A percentile compares a stretch with the other conserved stretches of the same genome.
phyloP scores from a whole-genome alignment of 2,329 filamentous ascomycete species.

The Ophiocordyceps australis region DNA sequence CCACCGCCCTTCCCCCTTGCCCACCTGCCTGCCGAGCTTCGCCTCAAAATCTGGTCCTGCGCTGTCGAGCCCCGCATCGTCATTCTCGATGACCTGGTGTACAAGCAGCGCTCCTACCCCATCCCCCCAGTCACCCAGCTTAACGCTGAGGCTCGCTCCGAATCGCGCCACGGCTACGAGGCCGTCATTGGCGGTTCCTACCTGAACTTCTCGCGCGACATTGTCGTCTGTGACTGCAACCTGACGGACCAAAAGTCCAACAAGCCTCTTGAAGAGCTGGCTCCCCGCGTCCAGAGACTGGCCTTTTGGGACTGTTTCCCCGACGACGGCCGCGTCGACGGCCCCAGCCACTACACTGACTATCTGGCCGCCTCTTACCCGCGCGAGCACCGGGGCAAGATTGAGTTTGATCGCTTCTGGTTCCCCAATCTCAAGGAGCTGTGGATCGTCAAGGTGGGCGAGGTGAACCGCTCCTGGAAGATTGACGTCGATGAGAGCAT shows the following conservation, averaged over 20 bases:
- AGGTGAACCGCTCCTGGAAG: slow-evolving; percentile 17
- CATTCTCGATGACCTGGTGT: slow-evolving; percentile 15
- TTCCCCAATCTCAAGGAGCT: slow-evolving; percentile 18
- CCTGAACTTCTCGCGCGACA: slow-evolving; percentile 17
- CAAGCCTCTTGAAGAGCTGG: slow-evolving; percentile 13
- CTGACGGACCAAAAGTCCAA: slow-evolving; percentile 14
- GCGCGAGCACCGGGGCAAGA: slow-evolving; percentile 10
- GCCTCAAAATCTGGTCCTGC: slow-evolving; percentile 18
- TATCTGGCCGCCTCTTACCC: slow-evolving; percentile 15
- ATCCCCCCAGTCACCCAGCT: slow-evolving; percentile 17
- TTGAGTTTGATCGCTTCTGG: slow-evolving; percentile 18
- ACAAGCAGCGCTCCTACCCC: slow-evolving; percentile 11
- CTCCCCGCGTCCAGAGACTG: slow-evolving; percentile 13
- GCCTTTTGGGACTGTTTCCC: slow-evolving; percentile 21
- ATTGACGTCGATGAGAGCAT: slow-evolving; percentile 12
- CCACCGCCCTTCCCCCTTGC: slow-evolving; percentile 14
- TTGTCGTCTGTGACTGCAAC: slow-evolving; percentile 17
- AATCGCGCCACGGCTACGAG: slow-evolving; percentile 16
- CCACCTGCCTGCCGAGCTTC: slow-evolving; percentile 16
- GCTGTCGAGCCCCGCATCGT: slow-evolving; percentile 17
- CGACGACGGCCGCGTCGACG: slow-evolving; percentile 16
- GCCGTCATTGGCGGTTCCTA: slow-evolving; percentile 15
- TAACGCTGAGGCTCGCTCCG: slow-evolving; percentile 14
- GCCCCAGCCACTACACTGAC: slow-evolving; percentile 14
- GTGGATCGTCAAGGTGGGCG: slow-evolving; percentile 20